Conservation (phyloP, 106 monocot genomes). For the Dioscorea zingiberensis region DNA sequence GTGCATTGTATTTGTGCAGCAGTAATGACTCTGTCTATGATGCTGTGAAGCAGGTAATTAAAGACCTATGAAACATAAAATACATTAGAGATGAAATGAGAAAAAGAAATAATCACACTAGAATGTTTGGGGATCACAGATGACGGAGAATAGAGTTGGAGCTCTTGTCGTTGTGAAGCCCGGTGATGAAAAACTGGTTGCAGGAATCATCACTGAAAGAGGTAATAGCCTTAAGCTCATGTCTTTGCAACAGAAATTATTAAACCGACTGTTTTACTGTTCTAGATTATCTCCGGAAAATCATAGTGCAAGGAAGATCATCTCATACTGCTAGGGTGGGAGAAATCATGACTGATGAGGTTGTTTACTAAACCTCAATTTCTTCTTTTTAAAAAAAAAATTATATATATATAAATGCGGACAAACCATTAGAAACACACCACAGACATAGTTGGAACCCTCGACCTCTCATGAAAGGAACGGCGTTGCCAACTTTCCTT, state of each 20-base stretch:
- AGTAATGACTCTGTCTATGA: conserved; percentile 43
- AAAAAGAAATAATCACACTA: not conserved
- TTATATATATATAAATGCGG: too few species aligned
- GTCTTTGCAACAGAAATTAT: not conserved
- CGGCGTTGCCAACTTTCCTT: too few species aligned
- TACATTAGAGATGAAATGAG: not conserved
- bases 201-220: conserved; percentile 73
- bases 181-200: conserved; percentile 42
- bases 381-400: too few species aligned
- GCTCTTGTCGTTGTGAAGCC: conserved; percentile 58
- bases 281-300: conserved; percentile 53
- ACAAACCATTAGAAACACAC: not conserved
- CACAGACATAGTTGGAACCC: too few species aligned
- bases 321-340: conserved; percentile 47
- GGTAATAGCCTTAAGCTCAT: conserved; percentile 18
- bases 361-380: conserved; percentile 4
- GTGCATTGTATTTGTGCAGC: conserved; percentile 33
- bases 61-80: not conserved
- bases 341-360: conserved; percentile 75
- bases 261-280: not conserved
- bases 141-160: conserved; percentile 49
- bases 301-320: conserved; percentile 53
- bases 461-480: too few species aligned
- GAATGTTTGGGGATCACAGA: conserved; percentile 22
- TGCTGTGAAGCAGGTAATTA: conserved; percentile 49